These are phyloP conservation scores for Leavenworthia alabamica DNA, from an alignment of 345 rosid species.

Conservation along the genomic window DNA sequence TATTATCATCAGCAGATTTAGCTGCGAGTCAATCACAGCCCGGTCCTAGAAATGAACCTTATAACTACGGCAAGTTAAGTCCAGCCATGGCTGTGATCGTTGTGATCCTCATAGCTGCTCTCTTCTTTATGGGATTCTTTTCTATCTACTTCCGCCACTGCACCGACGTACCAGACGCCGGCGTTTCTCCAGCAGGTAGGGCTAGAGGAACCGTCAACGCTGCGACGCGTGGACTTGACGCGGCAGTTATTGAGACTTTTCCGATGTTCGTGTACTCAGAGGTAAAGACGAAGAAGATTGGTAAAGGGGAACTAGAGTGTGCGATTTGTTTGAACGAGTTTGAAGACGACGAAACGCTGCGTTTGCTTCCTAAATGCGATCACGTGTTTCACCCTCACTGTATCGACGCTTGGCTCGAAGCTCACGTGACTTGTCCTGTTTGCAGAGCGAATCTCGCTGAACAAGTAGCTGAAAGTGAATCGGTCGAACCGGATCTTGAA, in stretches of 20 bases:
- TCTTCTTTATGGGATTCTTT: conserved; percentile 82
- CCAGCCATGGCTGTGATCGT: conserved; percentile 82
- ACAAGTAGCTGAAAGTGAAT: conserved; percentile 7
- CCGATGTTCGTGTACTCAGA: conserved; percentile 78
- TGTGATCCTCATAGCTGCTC: conserved; percentile 61
- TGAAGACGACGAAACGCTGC: conserved; percentile 89
- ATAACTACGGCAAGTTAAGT: conserved; percentile 38
- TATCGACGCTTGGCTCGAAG: conserved; percentile 74
- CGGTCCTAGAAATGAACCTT: conserved; percentile 1
- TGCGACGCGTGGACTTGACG: conserved; percentile 55
- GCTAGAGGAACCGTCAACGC: conserved; percentile 30
- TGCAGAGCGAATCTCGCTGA: conserved; percentile 66
- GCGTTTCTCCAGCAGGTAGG: conserved; percentile 4
- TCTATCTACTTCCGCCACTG: conserved; percentile 86
- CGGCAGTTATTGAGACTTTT: conserved; percentile 50
- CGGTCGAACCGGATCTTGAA: conserved; percentile 32
- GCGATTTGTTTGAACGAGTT: conserved; percentile 88
- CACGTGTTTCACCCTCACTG: conserved; percentile 94
- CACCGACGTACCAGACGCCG: conserved; percentile 21
- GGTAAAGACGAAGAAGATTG: conserved; percentile 72
- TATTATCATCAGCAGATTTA: conserved; percentile 10
- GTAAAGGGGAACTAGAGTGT: conserved; percentile 83
- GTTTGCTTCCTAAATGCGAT: conserved; percentile 83
- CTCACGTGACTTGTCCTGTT: conserved; percentile 90
- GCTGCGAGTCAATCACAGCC: conserved; percentile 26